Evolutionary conservation across 2,329 filamentous ascomycete species (phyloP), one percentile per base, ranked within the genome.

Genomic region (Stagonosporopsis cucurbitacearum): DNA sequence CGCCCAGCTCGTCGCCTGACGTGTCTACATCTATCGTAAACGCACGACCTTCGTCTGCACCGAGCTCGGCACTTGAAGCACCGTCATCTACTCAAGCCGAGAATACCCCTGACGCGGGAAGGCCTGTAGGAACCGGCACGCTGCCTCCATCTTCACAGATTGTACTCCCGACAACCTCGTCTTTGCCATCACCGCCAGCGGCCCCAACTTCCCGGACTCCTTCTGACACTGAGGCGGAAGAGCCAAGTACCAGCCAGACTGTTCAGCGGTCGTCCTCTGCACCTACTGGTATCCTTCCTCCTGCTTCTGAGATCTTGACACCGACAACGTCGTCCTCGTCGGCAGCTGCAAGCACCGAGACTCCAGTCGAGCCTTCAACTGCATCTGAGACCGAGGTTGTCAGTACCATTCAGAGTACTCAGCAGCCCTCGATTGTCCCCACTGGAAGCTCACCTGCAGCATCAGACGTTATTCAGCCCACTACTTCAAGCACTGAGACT

Each of bases 121-220:
- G 35, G 39, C 52, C 52, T 25, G 46, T 45, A 8, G 15, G 40
- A 9, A 50, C 52, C 15, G 41, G 46, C 19, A 32, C 33, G 17
- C 33, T 49, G 8, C 40, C 52, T 19, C 23, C 45, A 6, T 25
- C 45, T 39, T 54, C 52, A 12, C 39, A 32, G 26, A 50, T 54
- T n/a, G 45, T 50, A 20, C 33, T 17, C 26, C 51, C 51, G 11
- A 54, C 51, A 23, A 32, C 40, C n/a, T 40, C 45, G 6, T 42
- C 42, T 22, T 56, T 41, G 22, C 33, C 46, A 15, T 55, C 52
- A 15, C 33, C 52, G 22, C 46, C 52, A 20, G 40, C 52, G 23
- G 46, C 51, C 20, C 28, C 56, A 12, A 55, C 40, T 44, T 52
- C 62, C 11, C 54, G 50, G 40, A 32, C 50, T 20, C 54, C 56